phyloP scores from a whole-genome alignment of 1,139 yeast genomes.

The Pneumocystis oryctolagi region DNA sequence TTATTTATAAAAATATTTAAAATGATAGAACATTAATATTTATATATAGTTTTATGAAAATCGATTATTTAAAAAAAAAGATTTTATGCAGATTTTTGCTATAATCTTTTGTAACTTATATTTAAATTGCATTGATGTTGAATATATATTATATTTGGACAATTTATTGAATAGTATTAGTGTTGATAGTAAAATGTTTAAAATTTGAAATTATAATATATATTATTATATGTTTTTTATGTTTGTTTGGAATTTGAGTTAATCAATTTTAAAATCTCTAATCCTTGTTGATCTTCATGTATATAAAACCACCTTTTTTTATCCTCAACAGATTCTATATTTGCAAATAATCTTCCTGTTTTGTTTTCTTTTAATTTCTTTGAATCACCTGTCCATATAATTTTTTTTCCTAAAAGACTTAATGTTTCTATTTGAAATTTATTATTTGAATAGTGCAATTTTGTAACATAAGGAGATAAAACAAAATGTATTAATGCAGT shows the following conservation, averaged over 20 bases:
- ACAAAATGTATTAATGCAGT: not conserved
- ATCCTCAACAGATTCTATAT: not conserved
- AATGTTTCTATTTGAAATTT: not conserved
- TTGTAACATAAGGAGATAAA: not conserved
- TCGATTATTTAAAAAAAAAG: not conserved
- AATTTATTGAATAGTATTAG: too few species aligned
- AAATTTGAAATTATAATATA: not conserved
- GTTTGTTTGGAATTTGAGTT: not conserved
- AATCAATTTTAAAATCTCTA: not conserved
- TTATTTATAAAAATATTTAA: not conserved
- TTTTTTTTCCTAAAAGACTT: not conserved
- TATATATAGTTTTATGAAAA: not conserved
- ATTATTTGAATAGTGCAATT: not conserved
- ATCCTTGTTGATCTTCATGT: not conserved
- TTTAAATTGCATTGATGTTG: too few species aligned
- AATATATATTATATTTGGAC: too few species aligned
- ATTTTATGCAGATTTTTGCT: too few species aligned
- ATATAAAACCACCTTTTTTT: not conserved
- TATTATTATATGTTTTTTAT: not conserved
- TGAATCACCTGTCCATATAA: not conserved
- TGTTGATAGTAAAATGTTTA: too few species aligned
- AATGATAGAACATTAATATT: not conserved
- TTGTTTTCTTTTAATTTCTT: not conserved
- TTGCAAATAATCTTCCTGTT: not conserved
- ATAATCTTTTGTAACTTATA: too few species aligned